Evolutionary conservation across 768 basidiomycete species (phyloP), one percentile per base, ranked within the genome.

Genomic region (Suillus sp.): DNA sequence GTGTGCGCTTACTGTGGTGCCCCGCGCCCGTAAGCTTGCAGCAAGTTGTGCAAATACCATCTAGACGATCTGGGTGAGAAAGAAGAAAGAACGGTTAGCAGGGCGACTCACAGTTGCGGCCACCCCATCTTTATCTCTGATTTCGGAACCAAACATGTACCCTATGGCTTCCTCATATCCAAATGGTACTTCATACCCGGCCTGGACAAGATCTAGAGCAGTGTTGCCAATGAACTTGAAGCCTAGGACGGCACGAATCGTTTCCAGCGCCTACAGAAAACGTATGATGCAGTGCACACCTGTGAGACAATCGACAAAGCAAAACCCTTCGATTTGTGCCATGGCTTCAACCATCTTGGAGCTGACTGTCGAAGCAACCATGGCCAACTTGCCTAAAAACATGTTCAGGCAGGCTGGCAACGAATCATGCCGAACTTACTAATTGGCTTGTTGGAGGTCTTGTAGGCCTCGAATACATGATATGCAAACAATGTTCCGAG

Each of bases 121-220:
- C 59, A 96, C 85, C 2, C 94, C 94, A 71, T 96, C 94, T 72
- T 96, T 96, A 72, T 96, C 94, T 40, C 90, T 81, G 67, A 95
- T 85, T 32, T 86, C 79, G 16, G 84, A 78, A 32, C 92, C 91
- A 73, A 93, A 87, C 92, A 95, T 95, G 71, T 85, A 96, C 3
- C 94, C 94, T 61, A 96, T 95, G 1, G 95, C 94, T 75, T 96
- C 94, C 71, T 96, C 94, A 69, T 96, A 96, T 11, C 89, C 92
- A 69, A 95, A 95, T 0, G 84, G 85, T 11, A 90, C 88, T 47
- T 88, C 83, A 69, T 84, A 92, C 2, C 92, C 93, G 43, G 86
- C 76, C 48, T 77, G 71, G 16, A 83, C 87, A 18, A 95, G 82
- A 57, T 80, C 77, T 40, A 93, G 75, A 3, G 89, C 91, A 10